Percentiles rank a stretch among this genome's conserved stretches.
phyloP scores from a whole-genome alignment of 2,329 filamentous ascomycete species.

The Akanthomyces uredinophilus region DNA sequence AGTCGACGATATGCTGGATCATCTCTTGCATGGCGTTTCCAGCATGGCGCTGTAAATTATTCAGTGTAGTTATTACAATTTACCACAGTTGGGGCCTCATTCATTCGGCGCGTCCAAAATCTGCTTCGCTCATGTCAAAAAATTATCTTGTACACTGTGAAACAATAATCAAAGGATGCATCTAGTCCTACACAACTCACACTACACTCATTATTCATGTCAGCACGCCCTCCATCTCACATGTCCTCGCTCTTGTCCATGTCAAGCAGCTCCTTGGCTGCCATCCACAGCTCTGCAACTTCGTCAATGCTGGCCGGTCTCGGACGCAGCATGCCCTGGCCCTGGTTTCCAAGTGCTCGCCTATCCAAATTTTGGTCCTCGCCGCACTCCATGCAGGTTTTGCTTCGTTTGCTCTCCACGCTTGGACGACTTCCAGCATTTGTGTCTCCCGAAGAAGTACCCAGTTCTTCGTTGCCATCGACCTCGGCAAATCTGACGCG shows the following conservation, averaged over 20 bases:
- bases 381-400: neutral
- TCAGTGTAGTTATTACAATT: neutral
- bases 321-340: neutral
- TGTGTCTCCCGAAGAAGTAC: neutral
- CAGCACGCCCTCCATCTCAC: neutral
- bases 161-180: neutral
- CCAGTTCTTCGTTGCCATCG: constrained; percentile 5
- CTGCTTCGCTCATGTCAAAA: neutral
- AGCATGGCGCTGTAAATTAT: neutral
- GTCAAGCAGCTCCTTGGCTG: constrained; percentile 24
- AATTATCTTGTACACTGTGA: neutral
- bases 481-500: constrained; percentile 13
- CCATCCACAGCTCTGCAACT: constrained; percentile 20
- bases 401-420: neutral
- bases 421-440: neutral
- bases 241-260: neutral
- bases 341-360: neutral
- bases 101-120: neutral
- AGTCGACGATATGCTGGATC: neutral
- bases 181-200: neutral
- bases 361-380: constrained; percentile 7
- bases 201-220: neutral
- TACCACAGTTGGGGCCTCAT: neutral
- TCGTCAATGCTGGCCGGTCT: constrained; percentile 8
- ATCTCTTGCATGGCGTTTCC: neutral